Evolutionary conservation across 2,329 filamentous ascomycete genomes (phyloP).

Genomic region (Colletotrichum falcatum): DNA sequence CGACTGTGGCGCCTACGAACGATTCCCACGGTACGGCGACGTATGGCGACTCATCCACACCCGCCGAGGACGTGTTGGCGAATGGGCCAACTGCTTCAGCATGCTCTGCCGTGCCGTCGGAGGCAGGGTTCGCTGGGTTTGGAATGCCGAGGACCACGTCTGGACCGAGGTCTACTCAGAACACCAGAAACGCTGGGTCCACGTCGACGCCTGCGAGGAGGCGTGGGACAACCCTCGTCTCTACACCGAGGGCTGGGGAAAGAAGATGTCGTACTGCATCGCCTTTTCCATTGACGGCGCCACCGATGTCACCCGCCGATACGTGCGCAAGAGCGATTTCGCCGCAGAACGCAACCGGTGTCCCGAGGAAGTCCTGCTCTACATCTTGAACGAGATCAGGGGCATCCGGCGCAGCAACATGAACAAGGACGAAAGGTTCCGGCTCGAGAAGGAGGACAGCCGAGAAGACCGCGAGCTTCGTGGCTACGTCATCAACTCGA

Average conservation of each 20-base stretch:
- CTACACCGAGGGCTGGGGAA: constrained; percentile 94
- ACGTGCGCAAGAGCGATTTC: constrained; percentile 78
- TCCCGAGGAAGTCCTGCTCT: constrained; percentile 89
- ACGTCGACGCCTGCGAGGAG: constrained; percentile 94
- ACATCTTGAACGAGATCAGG: constrained; percentile 93
- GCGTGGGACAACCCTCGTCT: constrained; percentile 94
- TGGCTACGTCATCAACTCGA: constrained; percentile 78
- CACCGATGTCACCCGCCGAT: constrained; percentile 74
- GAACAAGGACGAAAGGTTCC: constrained; percentile 86
- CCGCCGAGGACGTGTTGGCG: constrained; percentile 85
- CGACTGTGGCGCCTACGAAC: constrained; percentile 82
- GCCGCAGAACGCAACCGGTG: constrained; percentile 82
- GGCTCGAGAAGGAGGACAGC: constrained; percentile 83
- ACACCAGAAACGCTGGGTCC: constrained; percentile 94
- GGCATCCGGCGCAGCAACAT: constrained; percentile 85
- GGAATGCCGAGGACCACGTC: constrained; percentile 97
- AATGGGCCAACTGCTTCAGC: constrained; percentile 99
- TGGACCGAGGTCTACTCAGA: constrained; percentile 99
- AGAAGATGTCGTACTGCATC: constrained; percentile 97
- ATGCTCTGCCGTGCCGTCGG: constrained; percentile 97
- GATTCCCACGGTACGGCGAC: constrained; percentile 94
- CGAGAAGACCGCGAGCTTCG: constrained; percentile 81
- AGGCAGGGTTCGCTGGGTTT: constrained; percentile 93
- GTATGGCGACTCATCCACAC: constrained; percentile 94
- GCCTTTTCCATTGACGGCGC: constrained; percentile 93